A percentile compares a stretch with the other conserved stretches of the same genome.
Conservation (phyloP, 495 filamentous ascomycete genomes). For the Penicillium canariense region DNA sequence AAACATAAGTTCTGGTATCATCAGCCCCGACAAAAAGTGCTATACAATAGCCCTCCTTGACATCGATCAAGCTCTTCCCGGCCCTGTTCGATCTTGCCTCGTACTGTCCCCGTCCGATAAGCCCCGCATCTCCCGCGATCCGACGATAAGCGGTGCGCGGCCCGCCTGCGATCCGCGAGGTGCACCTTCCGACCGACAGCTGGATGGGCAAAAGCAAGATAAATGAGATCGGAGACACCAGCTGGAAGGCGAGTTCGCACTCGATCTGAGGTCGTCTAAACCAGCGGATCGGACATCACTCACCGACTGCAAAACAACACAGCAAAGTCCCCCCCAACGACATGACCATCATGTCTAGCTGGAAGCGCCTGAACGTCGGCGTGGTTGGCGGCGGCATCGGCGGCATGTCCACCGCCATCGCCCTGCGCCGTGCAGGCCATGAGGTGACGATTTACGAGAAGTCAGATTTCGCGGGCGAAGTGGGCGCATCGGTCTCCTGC, state of each 20-base stretch:
- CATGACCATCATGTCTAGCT: conserved; percentile 18
- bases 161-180: conserved; percentile 13
- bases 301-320: no score
- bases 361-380: conserved; percentile 45
- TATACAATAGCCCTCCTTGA: no score
- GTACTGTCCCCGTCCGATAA: no score
- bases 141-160: conserved; percentile 27
- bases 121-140: background rate
- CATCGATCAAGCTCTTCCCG: no score
- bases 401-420: conserved; percentile 64
- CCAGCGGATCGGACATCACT: no score
- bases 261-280: background rate
- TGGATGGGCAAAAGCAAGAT: conserved; percentile 10
- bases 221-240: conserved; percentile 8
- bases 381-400: conserved; percentile 68
- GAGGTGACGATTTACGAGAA: conserved; percentile 51
- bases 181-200: conserved; percentile 12
- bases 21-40: no score
- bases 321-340: background rate
- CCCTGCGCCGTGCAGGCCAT: conserved; percentile 63
- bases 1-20: no score
- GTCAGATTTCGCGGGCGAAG: conserved; percentile 42
- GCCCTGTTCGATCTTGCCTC: background rate
- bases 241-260: background rate
- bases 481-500: conserved; percentile 44